These are phyloP conservation scores for Sophora flavescens DNA, from an alignment of 306 rosid species.

Conservation along the genomic window DNA sequence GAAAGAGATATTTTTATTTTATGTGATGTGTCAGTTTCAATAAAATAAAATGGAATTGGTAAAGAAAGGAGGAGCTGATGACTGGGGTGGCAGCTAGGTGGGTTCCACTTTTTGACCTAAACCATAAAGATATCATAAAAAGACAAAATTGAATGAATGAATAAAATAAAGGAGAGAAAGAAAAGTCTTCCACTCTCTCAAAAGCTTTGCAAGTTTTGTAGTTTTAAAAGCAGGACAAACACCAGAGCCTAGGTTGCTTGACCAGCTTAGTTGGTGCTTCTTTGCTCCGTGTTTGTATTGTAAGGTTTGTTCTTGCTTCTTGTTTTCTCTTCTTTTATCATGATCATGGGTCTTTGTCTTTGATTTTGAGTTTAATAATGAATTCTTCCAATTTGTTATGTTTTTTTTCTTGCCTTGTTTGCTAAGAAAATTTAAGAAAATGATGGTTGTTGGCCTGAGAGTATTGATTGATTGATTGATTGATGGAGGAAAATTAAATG, in stretches of 20 bases:
- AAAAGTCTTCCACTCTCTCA: constrained; percentile 49
- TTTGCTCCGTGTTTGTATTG: background rate
- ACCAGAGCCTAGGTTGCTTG: constrained; percentile 14
- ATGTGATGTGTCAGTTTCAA: too few relatives aligned
- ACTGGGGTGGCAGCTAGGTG: constrained; percentile 47
- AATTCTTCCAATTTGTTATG: background rate
- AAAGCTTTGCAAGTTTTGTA: constrained; percentile 43
- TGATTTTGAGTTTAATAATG: constrained; percentile 36
- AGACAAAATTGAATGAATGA: background rate
- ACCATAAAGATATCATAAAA: constrained; percentile 28
- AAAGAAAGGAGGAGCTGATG: constrained; percentile 48
- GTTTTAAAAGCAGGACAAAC: constrained; percentile 38
- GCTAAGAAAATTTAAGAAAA: constrained; percentile 35
- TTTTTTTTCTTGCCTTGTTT: constrained; percentile 39
- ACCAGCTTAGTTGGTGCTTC: constrained; percentile 21
- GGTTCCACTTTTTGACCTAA: constrained; percentile 70
- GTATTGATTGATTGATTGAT: constrained; percentile 30
- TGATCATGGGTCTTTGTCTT: constrained; percentile 31
- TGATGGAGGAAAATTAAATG: background rate
- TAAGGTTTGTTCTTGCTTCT: constrained; percentile 45
- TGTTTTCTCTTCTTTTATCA: constrained; percentile 8
- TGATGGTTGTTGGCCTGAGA: background rate
- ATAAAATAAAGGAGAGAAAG: constrained; percentile 1
- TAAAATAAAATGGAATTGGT: constrained; percentile 18
- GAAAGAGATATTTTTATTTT: background rate